phyloP scores from a whole-genome alignment of 768 basidiomycete genomes.

The Strobilomyces echinocephalus region DNA sequence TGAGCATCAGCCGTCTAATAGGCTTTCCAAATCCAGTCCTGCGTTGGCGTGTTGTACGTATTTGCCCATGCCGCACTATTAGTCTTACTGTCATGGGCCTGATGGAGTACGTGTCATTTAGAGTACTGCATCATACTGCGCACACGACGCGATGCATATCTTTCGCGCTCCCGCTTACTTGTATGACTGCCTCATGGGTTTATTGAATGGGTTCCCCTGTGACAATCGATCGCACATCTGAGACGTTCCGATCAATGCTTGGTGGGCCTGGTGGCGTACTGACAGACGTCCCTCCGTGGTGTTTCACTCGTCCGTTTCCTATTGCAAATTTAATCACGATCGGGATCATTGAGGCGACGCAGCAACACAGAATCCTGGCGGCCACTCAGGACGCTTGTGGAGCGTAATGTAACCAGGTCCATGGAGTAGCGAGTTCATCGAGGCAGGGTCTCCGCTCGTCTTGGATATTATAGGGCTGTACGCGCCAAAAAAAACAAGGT shows the following conservation, averaged over 20 bases:
- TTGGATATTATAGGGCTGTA: background rate
- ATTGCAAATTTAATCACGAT: conserved; percentile 24
- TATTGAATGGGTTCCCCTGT: conserved; percentile 11
- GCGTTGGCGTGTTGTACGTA: conserved; percentile 23
- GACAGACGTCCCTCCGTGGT: conserved; percentile 21
- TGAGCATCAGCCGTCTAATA: conserved; percentile 3
- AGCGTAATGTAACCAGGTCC: conserved; percentile 16
- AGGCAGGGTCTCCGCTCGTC: conserved; percentile 19
- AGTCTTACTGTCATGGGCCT: conserved; percentile 10
- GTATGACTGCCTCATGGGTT: conserved; percentile 17
- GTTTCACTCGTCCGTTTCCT: conserved; percentile 17
- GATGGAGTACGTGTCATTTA: conserved; percentile 15
- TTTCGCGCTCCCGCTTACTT: conserved; percentile 13
- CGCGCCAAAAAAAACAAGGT: background rate
- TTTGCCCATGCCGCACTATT: conserved; percentile 19
- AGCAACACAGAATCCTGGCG: conserved; percentile 8
- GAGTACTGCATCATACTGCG: conserved; percentile 8
- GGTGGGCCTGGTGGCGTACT: conserved; percentile 18
- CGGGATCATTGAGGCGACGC: conserved; percentile 18
- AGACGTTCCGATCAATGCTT: conserved; percentile 25
- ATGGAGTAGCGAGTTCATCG: conserved; percentile 14
- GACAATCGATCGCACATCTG: conserved; percentile 21
- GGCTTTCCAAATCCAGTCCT: conserved; percentile 19
- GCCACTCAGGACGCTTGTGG: conserved; percentile 16
- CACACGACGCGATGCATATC: conserved; percentile 7